These are phyloP conservation scores for Conticribra weissflogii DNA, from an alignment of 108 stramenopile species.

Conservation along the genomic window DNA sequence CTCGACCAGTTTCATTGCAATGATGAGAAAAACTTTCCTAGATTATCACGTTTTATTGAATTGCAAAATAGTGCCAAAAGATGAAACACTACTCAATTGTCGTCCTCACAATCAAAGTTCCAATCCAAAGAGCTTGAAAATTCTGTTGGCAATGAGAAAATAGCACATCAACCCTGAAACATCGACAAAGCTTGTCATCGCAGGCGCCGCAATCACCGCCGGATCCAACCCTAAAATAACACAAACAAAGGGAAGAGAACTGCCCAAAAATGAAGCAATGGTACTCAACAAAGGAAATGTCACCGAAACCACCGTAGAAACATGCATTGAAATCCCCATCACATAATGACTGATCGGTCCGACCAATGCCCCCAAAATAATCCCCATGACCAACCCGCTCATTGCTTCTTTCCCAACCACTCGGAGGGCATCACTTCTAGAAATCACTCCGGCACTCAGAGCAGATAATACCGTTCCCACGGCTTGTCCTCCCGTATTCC, in stretches of 20 bases:
- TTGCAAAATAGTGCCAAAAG: no score
- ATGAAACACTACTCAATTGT: neutral
- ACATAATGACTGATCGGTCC: conserved; percentile 75
- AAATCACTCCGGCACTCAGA: conserved; percentile 66
- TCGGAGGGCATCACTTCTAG: conserved; percentile 59
- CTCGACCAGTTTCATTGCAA: no score
- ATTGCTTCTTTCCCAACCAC: conserved; percentile 74
- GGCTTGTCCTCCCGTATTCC: conserved; percentile 89
- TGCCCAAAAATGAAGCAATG: conserved; percentile 80
- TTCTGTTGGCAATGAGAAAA: conserved; percentile 82
- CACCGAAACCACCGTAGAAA: conserved; percentile 70
- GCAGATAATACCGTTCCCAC: conserved; percentile 87
- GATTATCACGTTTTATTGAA: no score
- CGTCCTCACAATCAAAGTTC: conserved; percentile 55
- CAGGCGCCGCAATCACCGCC: conserved; percentile 86
- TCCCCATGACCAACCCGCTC: conserved; percentile 73
- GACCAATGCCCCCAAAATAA: conserved; percentile 64
- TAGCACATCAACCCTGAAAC: conserved; percentile 84
- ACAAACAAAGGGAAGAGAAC: conserved; percentile 80
- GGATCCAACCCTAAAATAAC: conserved; percentile 77
- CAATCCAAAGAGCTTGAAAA: conserved; percentile 75
- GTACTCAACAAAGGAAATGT: conserved; percentile 82
- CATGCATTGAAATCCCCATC: conserved; percentile 83
- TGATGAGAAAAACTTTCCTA: no score
- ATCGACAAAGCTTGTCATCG: conserved; percentile 93